Evolutionary conservation across 176 grass and related monocot species (phyloP), one percentile per base, ranked within the genome.

Genomic region (Triticum monococcum): DNA sequence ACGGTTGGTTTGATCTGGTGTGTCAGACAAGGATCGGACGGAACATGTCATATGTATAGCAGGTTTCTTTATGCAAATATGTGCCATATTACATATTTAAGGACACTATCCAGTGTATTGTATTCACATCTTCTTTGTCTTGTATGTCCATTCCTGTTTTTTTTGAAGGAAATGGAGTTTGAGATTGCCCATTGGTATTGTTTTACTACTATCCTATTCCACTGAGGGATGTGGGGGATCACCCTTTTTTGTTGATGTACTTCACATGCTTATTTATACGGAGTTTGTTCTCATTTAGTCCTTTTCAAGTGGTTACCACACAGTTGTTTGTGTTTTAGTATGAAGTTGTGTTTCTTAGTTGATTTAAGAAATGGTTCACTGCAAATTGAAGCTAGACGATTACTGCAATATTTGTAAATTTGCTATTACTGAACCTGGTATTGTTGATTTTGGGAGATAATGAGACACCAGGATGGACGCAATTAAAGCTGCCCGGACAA

Each of bases 401-500:
- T 32, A 28, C 65, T 70, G n/a, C 8, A 41, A 64, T n/a, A 12
- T 79, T 26, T 43, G 25, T 26, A 62, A 32, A 32, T 79, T 79
- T 71, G 4, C 33, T 31, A 43, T 79, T 61, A 20, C 54, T 38
- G 33, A 80, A 54, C 30, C 70, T 81, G 54, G 54, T 62, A 20
- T 31, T 78, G 3, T 85, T 60, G 70, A 84, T 66, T 90, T 83
- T 88, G 3, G 90, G 90, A 98, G 96, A 94, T 46, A 98, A 94
- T 7, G 96, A 96, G 86, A 72, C 87, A 54, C 93, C 93, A 62
- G 96, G 91, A 60, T 98, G 96, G 93, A 96, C 96, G 80, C 96
- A 98, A 72, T 72, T 98, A 81, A 98, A 90, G 84, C 96, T 96
- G 64, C 96, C 96, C 24, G 93, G 96, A 38, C 96, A 98, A 89